Conservation (phyloP, 306 rosid genomes). For the Dalbergia cochinchinensis region DNA sequence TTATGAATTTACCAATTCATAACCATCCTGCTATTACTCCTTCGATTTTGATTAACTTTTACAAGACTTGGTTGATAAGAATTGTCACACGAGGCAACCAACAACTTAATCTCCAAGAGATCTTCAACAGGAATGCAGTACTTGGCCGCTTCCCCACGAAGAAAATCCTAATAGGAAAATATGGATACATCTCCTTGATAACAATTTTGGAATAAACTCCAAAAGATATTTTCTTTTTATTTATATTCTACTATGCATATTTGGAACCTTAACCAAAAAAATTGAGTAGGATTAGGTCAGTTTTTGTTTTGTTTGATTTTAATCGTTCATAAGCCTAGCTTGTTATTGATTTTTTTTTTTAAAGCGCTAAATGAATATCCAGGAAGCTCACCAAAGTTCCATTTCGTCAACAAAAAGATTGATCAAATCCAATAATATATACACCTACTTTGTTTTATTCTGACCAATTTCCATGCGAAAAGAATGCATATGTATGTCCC, state of each 20-base stretch:
- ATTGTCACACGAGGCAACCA: background rate
- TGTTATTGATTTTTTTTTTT: background rate
- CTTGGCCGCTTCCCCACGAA: background rate
- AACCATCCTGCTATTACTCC: background rate
- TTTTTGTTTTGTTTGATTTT: background rate
- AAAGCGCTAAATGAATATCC: constrained; percentile 1
- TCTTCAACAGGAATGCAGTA: background rate
- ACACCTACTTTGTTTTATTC: constrained; percentile 26
- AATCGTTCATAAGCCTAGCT: constrained; percentile 4
- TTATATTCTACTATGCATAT: background rate
- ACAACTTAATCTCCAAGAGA: background rate
- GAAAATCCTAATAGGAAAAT: background rate
- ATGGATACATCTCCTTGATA: too few relatives aligned
- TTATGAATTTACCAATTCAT: background rate
- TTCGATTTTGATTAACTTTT: background rate
- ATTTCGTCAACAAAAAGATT: constrained; percentile 43
- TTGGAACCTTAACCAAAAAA: background rate
- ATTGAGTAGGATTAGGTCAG: background rate
- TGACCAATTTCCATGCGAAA: constrained; percentile 24
- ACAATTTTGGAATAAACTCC: background rate
- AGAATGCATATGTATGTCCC: background rate
- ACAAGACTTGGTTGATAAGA: constrained; percentile 1
- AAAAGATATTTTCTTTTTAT: too few relatives aligned
- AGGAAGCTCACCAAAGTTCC: constrained; percentile 47
- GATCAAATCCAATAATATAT: constrained; percentile 46